Percentiles rank a stretch among this genome's conserved stretches.
phyloP scores from a whole-genome alignment of 176 grass and related monocot species.

The Musa beccarii region DNA sequence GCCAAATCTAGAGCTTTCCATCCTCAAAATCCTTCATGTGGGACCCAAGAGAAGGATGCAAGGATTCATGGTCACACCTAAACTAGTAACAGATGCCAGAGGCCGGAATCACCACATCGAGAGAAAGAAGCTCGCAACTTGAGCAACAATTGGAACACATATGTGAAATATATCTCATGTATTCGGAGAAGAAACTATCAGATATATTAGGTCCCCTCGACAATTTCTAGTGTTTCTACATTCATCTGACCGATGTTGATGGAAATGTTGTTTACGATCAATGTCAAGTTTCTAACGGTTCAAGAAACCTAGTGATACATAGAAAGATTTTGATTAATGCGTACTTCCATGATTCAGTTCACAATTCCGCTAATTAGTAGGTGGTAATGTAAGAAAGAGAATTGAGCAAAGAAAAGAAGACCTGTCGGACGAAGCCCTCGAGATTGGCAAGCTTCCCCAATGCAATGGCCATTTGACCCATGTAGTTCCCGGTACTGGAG shows the following conservation, averaged over 20 bases:
- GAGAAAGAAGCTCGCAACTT: no score
- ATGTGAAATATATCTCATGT: no score
- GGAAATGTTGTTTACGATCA: not conserved
- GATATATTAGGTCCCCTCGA: no score
- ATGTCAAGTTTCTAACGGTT: not conserved
- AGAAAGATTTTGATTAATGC: no score
- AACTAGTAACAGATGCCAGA: not conserved
- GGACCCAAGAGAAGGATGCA: not conserved
- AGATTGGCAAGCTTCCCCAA: slow-evolving; percentile 67
- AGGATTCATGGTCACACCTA: not conserved
- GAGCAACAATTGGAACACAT: no score
- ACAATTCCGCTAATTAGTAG: no score
- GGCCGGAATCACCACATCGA: not conserved
- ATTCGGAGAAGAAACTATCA: no score
- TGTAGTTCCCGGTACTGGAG: slow-evolving; percentile 42
- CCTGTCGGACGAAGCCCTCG: slow-evolving; percentile 88
- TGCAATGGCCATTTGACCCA: slow-evolving; percentile 73
- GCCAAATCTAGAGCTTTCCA: not conserved
- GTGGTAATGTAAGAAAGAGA: no score
- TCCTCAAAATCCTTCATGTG: not conserved
- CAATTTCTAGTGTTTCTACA: no score
- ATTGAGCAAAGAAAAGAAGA: slow-evolving; percentile 11
- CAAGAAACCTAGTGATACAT: not conserved
- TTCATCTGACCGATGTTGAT: no score
- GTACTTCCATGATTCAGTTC: no score